Percentiles rank a stretch among this genome's conserved stretches.
These are phyloP conservation scores for Ustilago hordei DNA, from an alignment of 1,284 basidiomycete species.

Conservation along the genomic window DNA sequence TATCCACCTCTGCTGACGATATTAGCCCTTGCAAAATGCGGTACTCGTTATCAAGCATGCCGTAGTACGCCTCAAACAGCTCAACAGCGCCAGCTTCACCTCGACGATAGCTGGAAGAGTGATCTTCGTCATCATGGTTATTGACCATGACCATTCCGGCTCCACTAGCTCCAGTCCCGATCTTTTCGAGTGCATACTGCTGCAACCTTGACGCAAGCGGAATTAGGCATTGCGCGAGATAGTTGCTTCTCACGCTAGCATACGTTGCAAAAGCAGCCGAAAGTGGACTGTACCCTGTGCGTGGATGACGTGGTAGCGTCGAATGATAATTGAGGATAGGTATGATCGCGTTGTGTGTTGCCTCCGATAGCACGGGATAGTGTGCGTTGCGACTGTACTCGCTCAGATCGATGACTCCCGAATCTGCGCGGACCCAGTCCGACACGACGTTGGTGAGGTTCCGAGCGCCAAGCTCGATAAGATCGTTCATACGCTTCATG, in stretches of 20 bases:
- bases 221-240: constrained; percentile 48
- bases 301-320: constrained; percentile 53
- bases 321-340: constrained; percentile 59
- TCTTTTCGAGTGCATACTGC: constrained; percentile 53
- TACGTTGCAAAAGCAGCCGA: constrained; percentile 47
- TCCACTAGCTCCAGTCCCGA: constrained; percentile 42
- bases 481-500: constrained; percentile 61
- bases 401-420: constrained; percentile 53
- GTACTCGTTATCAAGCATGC: constrained; percentile 60
- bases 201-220: constrained; percentile 38
- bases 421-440: constrained; percentile 61
- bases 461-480: constrained; percentile 62
- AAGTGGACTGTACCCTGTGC: constrained; percentile 53
- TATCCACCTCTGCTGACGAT: constrained; percentile 35
- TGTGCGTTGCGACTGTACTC: constrained; percentile 45
- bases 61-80: constrained; percentile 53
- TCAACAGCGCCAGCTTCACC: constrained; percentile 48
- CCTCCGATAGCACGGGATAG: constrained; percentile 47
- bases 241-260: constrained; percentile 43
- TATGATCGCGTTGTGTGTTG: constrained; percentile 53
- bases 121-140: constrained; percentile 51
- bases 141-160: constrained; percentile 56
- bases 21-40: constrained; percentile 47
- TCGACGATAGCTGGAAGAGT: constrained; percentile 39
- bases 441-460: constrained; percentile 60